Percentiles rank a stretch among this genome's conserved stretches.
phyloP scores from a whole-genome alignment of 164 flowering plant genomes.

The Houttuynia cordata region DNA sequence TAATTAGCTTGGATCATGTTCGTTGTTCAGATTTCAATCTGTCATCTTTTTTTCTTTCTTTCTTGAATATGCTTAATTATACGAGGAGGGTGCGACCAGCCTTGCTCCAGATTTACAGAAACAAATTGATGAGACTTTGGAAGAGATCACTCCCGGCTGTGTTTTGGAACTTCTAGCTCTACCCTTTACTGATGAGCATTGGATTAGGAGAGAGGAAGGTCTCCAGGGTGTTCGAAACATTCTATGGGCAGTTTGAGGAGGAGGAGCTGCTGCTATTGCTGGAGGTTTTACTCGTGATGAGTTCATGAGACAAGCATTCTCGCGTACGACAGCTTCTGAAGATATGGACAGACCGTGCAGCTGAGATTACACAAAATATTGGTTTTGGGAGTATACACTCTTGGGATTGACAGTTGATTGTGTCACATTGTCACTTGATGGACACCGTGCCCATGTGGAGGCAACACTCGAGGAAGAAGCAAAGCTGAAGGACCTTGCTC shows the following conservation, averaged over 20 bases:
- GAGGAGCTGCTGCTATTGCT: constrained; percentile 82
- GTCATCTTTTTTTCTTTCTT: not conserved
- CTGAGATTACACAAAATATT: constrained; percentile 66
- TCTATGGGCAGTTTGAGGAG: constrained; percentile 96
- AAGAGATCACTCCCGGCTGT: constrained; percentile 86
- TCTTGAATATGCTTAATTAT: constrained; percentile 9
- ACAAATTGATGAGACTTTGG: constrained; percentile 94
- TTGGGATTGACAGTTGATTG: constrained; percentile 66
- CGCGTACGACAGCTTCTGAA: constrained; percentile 71
- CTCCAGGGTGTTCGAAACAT: constrained; percentile 86
- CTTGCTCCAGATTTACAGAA: constrained; percentile 88
- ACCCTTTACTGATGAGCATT: constrained; percentile 60
- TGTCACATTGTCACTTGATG: constrained; percentile 78
- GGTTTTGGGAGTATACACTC: constrained; percentile 77
- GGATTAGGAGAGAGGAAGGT: constrained; percentile 62
- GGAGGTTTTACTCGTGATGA: constrained; percentile 95
- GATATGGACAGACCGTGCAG: constrained; percentile 79
- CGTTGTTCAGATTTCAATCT: not conserved
- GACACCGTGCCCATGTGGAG: constrained; percentile 76
- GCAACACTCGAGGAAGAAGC: constrained; percentile 87
- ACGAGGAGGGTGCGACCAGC: constrained; percentile 97
- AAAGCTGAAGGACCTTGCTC: constrained; percentile 38
- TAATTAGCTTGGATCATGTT: not conserved
- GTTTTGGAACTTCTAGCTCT: constrained; percentile 79
- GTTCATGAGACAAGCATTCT: constrained; percentile 84